These are phyloP conservation scores for Solanum hybrid DNA, from an alignment of 305 asterid species.

Conservation along the genomic window DNA sequence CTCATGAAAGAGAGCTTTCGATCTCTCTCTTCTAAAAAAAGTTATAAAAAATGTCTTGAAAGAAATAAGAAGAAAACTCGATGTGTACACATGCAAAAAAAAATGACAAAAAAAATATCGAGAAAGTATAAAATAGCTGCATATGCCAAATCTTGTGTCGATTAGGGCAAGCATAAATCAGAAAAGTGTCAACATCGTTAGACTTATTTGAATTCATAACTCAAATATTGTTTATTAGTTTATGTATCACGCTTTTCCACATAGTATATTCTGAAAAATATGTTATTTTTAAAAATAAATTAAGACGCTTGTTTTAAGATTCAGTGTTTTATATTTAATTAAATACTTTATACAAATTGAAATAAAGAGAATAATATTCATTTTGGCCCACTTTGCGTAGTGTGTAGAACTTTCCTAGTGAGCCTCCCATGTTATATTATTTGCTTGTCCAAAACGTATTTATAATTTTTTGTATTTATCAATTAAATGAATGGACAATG, in stretches of 20 bases:
- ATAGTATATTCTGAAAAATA: background rate
- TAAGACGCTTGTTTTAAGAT: too few species aligned
- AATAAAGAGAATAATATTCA: background rate
- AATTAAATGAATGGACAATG: background rate
- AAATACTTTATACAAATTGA: background rate
- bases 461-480: background rate
- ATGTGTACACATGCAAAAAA: background rate
- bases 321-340: too few species aligned
- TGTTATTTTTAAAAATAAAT: too few species aligned
- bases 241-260: background rate
- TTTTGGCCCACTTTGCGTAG: background rate
- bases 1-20: background rate
- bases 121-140: background rate
- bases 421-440: background rate
- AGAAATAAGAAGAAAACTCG: too few species aligned
- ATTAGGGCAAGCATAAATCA: background rate
- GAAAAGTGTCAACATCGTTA: background rate
- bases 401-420: background rate
- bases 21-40: too few species aligned
- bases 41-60: too few species aligned
- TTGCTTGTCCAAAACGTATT: background rate
- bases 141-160: background rate
- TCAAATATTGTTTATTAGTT: background rate
- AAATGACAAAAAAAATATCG: too few species aligned
- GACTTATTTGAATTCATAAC: background rate